Percentiles rank a stretch among this genome's conserved stretches.
Conservation (phyloP, 352 stramenopile genomes). For the Halophytophthora polymorphica region DNA sequence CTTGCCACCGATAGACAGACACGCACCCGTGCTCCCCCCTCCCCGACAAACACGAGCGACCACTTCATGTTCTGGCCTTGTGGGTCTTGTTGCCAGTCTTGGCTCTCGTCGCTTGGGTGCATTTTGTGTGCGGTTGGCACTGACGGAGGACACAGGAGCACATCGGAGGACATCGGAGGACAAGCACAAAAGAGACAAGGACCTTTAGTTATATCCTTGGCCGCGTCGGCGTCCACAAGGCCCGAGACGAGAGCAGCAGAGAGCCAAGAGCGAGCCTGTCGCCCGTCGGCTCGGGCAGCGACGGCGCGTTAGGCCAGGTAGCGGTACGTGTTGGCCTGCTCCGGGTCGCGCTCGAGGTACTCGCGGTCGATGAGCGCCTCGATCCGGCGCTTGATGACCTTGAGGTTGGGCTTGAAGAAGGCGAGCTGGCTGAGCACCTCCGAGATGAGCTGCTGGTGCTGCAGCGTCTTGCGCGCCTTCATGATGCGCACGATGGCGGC, state of each 20-base stretch:
- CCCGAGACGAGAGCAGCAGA: too few species aligned
- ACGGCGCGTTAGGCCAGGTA: constrained; percentile 88
- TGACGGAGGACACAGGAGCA: too few species aligned
- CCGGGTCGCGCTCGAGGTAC: constrained; percentile 95
- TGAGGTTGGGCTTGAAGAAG: constrained; percentile 98
- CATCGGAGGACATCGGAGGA: too few species aligned
- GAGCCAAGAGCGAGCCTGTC: too few species aligned
- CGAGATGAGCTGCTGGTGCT: constrained; percentile 97
- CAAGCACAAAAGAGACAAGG: background rate
- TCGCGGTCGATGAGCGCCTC: constrained; percentile 98
- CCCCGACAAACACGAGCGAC: too few species aligned
- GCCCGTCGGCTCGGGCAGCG: too few species aligned
- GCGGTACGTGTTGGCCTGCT: constrained; percentile 96
- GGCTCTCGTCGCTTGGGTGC: too few species aligned
- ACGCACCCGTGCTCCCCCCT: background rate
- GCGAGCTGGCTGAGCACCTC: constrained; percentile 97
- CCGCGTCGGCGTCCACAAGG: too few species aligned
- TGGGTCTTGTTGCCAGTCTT: too few species aligned
- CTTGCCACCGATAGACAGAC: constrained; percentile 19
- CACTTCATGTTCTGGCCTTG: background rate
- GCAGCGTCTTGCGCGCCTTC: constrained; percentile 97
- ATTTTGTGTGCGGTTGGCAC: too few species aligned
- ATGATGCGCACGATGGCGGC: constrained; percentile 99
- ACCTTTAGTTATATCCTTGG: too few species aligned
- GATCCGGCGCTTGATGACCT: constrained; percentile 97